Base-by-base conservation (phyloP, 140 eudicot genomes). In the Bidens hawaiensis region DNA sequence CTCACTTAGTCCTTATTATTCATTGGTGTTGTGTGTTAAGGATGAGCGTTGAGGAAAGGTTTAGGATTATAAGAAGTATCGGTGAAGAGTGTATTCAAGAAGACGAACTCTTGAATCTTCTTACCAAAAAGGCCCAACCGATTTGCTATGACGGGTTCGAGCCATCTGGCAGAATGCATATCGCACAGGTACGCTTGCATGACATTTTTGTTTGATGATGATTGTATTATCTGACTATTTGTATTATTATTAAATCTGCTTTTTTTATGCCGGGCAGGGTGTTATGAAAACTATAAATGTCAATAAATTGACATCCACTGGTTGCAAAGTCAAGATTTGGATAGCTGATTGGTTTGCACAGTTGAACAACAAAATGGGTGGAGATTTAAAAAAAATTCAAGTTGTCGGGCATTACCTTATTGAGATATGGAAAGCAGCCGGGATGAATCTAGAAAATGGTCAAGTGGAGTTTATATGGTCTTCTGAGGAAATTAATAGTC, bases 281-380 rank as follows among this genome's bases (percentile, higher is more conserved):
- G 89, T 87, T 61, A 76, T 86, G 90, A 90, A 90, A 71, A 79
- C 87, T 19, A 86, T 90, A 15, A 90, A 79, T 65, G 97, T 90
- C 53, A 90, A 90, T 69, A 90, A 82, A 46, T 61, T 90, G 69
- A 90, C 96, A 5, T 84, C 96, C 38, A 91, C 91, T 59, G 94
- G 94, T 52, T 90, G 97, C 88, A 84, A 77, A 71, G 96, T 90
- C 16, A 90, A 83, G 24, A 90, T 90, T 0, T 90, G 97, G 97
- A 82, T 90, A 75, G 97, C 90, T 3, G 97, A 90, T 67, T 90
- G 96, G 96, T 90, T 90, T 80, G 96, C 97, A 0, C 89, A 79
- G 49, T 40, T 90, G 25, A 87, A 90, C 77, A 83, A 82, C 79
- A 90, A 90, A 80, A 78, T 90, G 88, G 94, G 96, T 19, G 96